Base-by-base conservation (phyloP, 2,329 filamentous ascomycete species). In the Ophiocordyceps polyrhachis-furcata region DNA sequence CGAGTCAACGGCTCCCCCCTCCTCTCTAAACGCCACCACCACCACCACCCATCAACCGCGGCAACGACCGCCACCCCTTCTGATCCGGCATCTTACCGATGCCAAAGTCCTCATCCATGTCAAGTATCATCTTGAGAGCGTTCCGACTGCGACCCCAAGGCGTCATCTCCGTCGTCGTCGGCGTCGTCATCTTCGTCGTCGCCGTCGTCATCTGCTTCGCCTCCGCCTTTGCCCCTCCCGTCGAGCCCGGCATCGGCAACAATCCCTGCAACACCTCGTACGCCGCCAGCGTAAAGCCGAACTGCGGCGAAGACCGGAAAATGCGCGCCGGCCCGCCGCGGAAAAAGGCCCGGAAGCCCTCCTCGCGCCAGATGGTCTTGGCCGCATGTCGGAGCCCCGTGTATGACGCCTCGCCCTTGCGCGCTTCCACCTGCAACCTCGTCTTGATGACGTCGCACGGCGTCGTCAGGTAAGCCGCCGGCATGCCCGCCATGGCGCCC, bases 381-480 rank as follows among this genome's bases (percentile, higher is more conserved):
- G 91, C 91, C 45, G 81, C 84, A 65, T 98, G 86, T 46, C 86
- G 77, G 42, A 98, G 73, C 42, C 83, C 84, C 40, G 76, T 91
- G 71, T 98, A 98, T 43, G 73, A 72, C 4, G 80, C 81, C 56
- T 98, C 89, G 50, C 91, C 91, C 71, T 96, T 96, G 51, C 91
- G 83, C 20, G 89, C 88, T 64, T 98, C 91, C 47, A 98, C 91
- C 63, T 98, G 91, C 48, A 98, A 73, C 60, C 91, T 83, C 3
- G 91, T 98, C 74, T 98, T 98, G 79, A 98, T 96, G 49, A 98
- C 91, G 58, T 98, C 91, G 68, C 84, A 95, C 0, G 91, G 91
- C 2, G 91, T 98, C 21, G 91, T 98, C 49, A 98, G 73, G 67
- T 98, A 98, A 8, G 84, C 84, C 5, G 84, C 84, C 6, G 84